Evolutionary conservation across 495 filamentous ascomycete species (phyloP).

Genomic region (Trichocladium antarcticum): DNA sequence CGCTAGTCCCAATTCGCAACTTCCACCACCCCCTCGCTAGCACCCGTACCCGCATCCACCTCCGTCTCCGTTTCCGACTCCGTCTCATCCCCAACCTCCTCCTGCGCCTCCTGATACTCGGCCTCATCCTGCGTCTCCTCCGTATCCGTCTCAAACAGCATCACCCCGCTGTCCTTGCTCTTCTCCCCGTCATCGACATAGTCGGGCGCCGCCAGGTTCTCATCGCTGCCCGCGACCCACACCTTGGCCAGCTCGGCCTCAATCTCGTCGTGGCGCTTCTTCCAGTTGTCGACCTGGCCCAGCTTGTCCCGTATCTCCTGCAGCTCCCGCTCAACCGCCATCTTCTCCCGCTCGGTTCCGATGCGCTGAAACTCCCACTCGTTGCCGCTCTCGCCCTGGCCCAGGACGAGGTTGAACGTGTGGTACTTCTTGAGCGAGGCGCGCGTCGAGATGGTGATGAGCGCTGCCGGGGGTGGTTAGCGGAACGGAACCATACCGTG

Average conservation of each 20-base stretch:
- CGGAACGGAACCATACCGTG: not conserved
- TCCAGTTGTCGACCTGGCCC: conserved; percentile 73
- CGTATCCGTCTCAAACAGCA: not conserved
- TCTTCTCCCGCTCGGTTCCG: conserved; percentile 83
- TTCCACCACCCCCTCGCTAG: not conserved
- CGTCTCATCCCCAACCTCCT: not conserved
- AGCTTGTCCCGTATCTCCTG: conserved; percentile 69
- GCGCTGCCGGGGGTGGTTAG: conserved; percentile 38
- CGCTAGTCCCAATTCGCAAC: not conserved
- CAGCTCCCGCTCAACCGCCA: conserved; percentile 80
- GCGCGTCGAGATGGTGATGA: conserved; percentile 89
- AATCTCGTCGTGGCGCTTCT: conserved; percentile 65
- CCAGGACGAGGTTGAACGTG: conserved; percentile 75
- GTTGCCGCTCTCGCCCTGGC: conserved; percentile 51
- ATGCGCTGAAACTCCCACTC: conserved; percentile 88
- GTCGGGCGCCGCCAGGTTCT: conserved; percentile 10
- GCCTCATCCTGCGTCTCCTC: conserved; percentile 4
- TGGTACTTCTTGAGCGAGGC: conserved; percentile 92
- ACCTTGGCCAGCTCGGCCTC: conserved; percentile 44
- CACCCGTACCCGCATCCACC: not conserved
- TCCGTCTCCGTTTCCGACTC: not conserved
- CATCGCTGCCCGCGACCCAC: conserved; percentile 41
- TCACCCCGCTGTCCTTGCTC: not conserved
- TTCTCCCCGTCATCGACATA: not conserved
- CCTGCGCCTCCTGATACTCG: conserved; percentile 4